Percentiles rank a stretch among this genome's conserved stretches.
Evolutionary conservation across 805 yeast species (phyloP).

Genomic region (Yarrowia sp.): DNA sequence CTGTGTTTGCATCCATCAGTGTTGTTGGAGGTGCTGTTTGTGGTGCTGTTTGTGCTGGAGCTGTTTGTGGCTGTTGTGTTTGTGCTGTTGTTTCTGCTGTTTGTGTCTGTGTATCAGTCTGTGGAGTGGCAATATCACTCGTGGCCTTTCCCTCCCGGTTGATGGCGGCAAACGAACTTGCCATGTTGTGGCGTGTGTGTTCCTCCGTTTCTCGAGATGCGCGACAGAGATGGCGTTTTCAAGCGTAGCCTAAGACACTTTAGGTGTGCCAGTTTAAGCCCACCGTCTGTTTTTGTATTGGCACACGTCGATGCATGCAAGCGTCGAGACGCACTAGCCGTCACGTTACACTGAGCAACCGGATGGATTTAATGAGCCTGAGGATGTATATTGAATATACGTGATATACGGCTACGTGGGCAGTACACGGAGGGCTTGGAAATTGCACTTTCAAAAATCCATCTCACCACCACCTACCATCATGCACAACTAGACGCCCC

Average conservation of each 20-base stretch:
- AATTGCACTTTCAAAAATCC: neutral
- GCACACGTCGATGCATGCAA: slow-evolving; percentile 20
- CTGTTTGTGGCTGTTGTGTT: neutral
- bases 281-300: slow-evolving; percentile 11
- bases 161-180: slow-evolving; percentile 17
- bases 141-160: neutral
- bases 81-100: neutral
- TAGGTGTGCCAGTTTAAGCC: slow-evolving; percentile 18
- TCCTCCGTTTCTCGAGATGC: neutral
- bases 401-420: no score
- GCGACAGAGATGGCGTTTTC: slow-evolving; percentile 4
- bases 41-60: neutral
- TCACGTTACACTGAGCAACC: neutral
- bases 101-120: neutral
- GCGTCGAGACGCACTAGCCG: neutral
- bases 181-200: neutral
- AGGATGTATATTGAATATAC: no score
- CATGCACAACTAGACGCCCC: neutral
- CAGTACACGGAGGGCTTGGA: neutral
- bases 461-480: neutral
- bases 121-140: neutral
- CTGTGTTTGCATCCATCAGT: no score
- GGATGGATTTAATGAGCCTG: no score
- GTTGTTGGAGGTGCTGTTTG: neutral
- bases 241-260: neutral